Evolutionary conservation across 495 filamentous ascomycete species (phyloP).

Genomic region (Aspergillus sclerotiicarbonarius): DNA sequence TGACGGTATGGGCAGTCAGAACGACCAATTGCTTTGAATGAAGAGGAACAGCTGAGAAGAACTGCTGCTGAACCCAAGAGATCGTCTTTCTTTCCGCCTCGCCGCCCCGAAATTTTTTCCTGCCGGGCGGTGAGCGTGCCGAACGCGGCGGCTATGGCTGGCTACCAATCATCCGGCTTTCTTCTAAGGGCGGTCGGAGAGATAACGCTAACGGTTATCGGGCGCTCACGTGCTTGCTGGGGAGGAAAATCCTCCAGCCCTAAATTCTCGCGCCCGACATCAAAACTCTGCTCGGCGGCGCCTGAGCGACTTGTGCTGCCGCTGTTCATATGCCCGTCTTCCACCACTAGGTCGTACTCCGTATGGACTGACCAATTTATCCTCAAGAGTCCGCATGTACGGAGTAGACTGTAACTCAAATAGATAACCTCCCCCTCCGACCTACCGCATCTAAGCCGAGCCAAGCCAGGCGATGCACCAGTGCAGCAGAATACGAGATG

Average conservation of each 20-base stretch:
- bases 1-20: constrained; percentile 7
- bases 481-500: not conserved
- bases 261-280: not conserved
- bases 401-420: too few species aligned
- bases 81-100: constrained; percentile 2
- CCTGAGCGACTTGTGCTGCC: too few species aligned
- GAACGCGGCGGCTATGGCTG: not conserved
- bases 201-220: constrained; percentile 6
- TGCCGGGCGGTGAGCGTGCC: constrained; percentile 4
- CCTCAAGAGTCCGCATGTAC: too few species aligned
- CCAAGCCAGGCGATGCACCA: not conserved
- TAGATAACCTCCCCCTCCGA: too few species aligned
- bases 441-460: too few species aligned
- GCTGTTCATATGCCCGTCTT: too few species aligned
- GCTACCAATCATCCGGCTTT: not conserved
- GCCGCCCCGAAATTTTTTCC: not conserved
- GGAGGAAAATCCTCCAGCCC: not conserved
- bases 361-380: too few species aligned
- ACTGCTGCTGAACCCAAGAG: not conserved
- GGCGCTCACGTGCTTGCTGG: not conserved
- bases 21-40: not conserved
- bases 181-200: not conserved
- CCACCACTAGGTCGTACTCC: too few species aligned
- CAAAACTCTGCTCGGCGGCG: too few species aligned
- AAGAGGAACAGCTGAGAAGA: not conserved